These are phyloP conservation scores for Cerioporus squamosus DNA, from an alignment of 1,284 basidiomycete species.

Conservation along the genomic window DNA sequence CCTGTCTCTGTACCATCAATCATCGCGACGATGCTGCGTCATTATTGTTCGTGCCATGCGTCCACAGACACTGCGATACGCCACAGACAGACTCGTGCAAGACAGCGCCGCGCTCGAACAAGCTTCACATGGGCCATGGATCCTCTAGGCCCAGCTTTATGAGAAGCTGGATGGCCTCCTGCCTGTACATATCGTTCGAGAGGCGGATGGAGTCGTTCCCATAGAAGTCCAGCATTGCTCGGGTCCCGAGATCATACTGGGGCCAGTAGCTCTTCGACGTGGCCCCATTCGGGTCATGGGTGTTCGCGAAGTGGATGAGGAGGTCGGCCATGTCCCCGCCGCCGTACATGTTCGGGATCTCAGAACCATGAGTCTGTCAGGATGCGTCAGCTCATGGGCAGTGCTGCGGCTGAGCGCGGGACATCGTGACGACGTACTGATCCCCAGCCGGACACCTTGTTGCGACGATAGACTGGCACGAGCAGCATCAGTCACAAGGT, in stretches of 20 bases:
- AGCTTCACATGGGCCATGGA: too few relatives aligned
- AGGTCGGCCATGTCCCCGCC: constrained; percentile 27
- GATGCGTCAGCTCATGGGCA: constrained; percentile 40
- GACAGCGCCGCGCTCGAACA: too few relatives aligned
- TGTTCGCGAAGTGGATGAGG: constrained; percentile 30
- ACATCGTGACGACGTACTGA: too few relatives aligned
- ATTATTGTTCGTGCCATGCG: too few relatives aligned
- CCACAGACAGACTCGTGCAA: too few relatives aligned
- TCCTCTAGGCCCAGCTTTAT: too few relatives aligned
- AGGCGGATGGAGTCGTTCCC: constrained; percentile 38
- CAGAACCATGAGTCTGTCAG: constrained; percentile 32
- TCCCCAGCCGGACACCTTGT: neutral
- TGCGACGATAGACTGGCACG: neutral
- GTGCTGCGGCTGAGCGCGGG: too few relatives aligned
- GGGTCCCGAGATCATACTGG: constrained; percentile 41
- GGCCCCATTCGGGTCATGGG: constrained; percentile 29
- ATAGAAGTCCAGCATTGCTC: constrained; percentile 49
- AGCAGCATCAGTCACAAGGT: neutral
- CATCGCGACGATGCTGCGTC: too few relatives aligned
- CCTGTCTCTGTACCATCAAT: too few relatives aligned
- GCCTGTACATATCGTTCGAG: constrained; percentile 45
- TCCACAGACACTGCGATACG: too few relatives aligned
- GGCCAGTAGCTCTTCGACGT: constrained; percentile 50
- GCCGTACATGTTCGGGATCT: constrained; percentile 26
- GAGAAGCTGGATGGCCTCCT: constrained; percentile 15